Percentiles rank a stretch among this genome's conserved stretches.
phyloP scores from a whole-genome alignment of 83 land plant genomes.

The Larix sibirica region DNA sequence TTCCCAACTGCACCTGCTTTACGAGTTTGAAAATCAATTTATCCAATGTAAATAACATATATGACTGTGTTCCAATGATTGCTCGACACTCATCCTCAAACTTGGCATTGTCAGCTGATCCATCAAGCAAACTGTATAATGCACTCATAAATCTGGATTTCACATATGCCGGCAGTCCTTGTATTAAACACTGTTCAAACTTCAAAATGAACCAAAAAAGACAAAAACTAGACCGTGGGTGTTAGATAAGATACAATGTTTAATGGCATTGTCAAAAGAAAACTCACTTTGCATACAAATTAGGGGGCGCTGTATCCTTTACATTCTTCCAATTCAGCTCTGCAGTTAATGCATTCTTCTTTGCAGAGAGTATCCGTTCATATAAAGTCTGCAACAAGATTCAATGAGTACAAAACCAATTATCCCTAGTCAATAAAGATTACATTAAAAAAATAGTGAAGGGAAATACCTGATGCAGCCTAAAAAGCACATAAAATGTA shows the following conservation, averaged over 20 bases:
- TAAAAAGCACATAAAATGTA: slow-evolving; percentile 83
- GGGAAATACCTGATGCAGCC: slow-evolving; percentile 78
- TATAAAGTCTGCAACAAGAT: slow-evolving; percentile 44
- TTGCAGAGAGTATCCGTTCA: slow-evolving; percentile 85
- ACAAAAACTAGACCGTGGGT: not conserved
- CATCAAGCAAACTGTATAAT: slow-evolving; percentile 79
- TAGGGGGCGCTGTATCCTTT: slow-evolving; percentile 58
- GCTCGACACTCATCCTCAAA: slow-evolving; percentile 97
- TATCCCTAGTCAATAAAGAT: not conserved
- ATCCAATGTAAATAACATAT: slow-evolving; percentile 88
- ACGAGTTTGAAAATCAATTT: slow-evolving; percentile 87
- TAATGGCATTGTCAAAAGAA: not conserved
- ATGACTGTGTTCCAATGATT: slow-evolving; percentile 93
- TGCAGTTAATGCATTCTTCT: slow-evolving; percentile 73
- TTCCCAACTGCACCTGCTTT: slow-evolving; percentile 58
- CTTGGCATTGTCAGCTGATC: slow-evolving; percentile 84
- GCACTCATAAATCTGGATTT: slow-evolving; percentile 68
- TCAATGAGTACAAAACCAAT: not conserved
- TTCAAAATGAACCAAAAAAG: not conserved
- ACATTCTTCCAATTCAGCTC: slow-evolving; percentile 69
- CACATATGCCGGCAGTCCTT: not conserved
- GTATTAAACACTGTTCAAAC: not conserved
- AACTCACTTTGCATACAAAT: slow-evolving; percentile 26
- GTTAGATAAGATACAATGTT: not conserved
- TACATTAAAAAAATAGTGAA: not conserved